phyloP scores from a whole-genome alignment of 108 stramenopile species.

The Aurantiochytrium sp. region DNA sequence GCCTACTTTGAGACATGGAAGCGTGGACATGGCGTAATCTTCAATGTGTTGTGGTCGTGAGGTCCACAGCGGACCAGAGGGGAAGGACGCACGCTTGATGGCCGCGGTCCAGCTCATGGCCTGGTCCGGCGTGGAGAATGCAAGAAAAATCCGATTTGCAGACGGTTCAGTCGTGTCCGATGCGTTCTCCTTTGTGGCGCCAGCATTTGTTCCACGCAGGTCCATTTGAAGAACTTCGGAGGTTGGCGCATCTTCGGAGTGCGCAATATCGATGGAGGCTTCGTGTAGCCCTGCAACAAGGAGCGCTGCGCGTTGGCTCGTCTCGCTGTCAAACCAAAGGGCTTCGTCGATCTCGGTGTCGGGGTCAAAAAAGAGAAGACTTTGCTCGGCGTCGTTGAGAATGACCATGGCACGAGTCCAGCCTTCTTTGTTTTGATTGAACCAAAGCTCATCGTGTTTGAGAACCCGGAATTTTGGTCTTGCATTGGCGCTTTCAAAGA shows the following conservation, averaged over 20 bases:
- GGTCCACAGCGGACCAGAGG: background rate
- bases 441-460: background rate
- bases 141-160: background rate
- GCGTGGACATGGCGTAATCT: background rate
- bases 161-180: background rate
- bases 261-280: background rate
- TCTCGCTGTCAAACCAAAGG: background rate
- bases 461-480: background rate
- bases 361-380: background rate
- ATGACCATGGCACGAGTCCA: background rate
- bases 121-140: background rate
- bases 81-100: background rate
- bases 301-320: background rate
- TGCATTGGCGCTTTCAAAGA: no score
- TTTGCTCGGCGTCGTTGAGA: background rate
- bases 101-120: background rate
- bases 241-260: background rate
- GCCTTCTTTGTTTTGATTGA: background rate
- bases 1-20: background rate
- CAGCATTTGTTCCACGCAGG: background rate
- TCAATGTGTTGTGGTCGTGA: background rate
- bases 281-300: conserved; percentile 5
- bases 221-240: background rate
- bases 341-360: background rate
- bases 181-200: background rate